Conservation (phyloP, 1,284 basidiomycete species). For the Microbotryomycetes sp. region DNA sequence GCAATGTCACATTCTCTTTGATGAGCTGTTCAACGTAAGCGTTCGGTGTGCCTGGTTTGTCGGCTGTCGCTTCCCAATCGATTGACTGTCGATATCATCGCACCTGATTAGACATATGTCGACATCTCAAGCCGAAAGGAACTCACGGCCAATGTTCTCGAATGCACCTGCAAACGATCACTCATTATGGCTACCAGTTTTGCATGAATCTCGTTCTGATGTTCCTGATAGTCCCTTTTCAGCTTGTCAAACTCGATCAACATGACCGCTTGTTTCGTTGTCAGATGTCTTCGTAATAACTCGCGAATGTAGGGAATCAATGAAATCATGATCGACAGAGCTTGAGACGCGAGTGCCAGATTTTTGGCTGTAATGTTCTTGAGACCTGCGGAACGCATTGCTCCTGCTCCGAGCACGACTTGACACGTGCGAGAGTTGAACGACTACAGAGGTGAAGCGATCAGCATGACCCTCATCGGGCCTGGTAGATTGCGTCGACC, state of each 20-base stretch:
- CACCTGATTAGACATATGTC: neutral
- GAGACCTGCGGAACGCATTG: slow-evolving; percentile 93
- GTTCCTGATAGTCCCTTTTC: slow-evolving; percentile 96
- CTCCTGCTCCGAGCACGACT: slow-evolving; percentile 93
- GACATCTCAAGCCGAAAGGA: neutral
- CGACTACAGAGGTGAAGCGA: slow-evolving; percentile 45
- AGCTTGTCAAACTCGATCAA: slow-evolving; percentile 97
- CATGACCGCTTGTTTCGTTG: slow-evolving; percentile 89
- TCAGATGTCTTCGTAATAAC: slow-evolving; percentile 84
- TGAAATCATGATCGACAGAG: slow-evolving; percentile 87
- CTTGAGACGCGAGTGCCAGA: slow-evolving; percentile 89
- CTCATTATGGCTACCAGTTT: slow-evolving; percentile 99
- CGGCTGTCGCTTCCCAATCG: slow-evolving; percentile 61
- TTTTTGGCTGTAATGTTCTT: slow-evolving; percentile 99
- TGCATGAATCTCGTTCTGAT: slow-evolving; percentile 96
- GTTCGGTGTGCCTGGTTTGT: slow-evolving; percentile 51
- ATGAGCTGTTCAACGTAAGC: slow-evolving; percentile 83
- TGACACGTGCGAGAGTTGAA: slow-evolving; percentile 99
- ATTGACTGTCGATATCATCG: slow-evolving; percentile 51
- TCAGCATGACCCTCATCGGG: slow-evolving; percentile 1
- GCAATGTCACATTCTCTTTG: slow-evolving; percentile 91
- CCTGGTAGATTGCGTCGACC: slow-evolving; percentile 11
- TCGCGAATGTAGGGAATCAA: slow-evolving; percentile 94
- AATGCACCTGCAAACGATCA: slow-evolving; percentile 81
- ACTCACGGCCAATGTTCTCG: slow-evolving; percentile 65